Conservation (phyloP, 257 asterid genomes). For the Gynochthodes officinalis region DNA sequence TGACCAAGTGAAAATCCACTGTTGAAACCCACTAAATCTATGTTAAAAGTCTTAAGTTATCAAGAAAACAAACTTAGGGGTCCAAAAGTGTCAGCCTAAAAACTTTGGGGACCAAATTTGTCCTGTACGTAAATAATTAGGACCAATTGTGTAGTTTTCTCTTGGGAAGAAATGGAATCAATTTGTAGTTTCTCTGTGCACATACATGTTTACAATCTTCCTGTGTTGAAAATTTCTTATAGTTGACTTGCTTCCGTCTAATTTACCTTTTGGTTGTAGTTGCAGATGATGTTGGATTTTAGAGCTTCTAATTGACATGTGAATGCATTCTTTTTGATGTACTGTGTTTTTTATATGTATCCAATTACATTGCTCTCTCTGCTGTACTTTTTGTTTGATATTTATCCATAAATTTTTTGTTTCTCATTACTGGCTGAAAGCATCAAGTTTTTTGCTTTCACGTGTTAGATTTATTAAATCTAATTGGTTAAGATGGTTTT, state of each 20-base stretch:
- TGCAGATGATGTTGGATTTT: neutral
- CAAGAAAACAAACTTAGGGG: no score
- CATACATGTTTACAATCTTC: neutral
- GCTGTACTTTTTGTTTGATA: neutral
- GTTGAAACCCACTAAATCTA: no score
- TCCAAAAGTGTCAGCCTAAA: no score
- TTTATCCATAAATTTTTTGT: neutral
- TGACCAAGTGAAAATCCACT: no score
- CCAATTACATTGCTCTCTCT: neutral
- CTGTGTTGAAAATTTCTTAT: neutral
- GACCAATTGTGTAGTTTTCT: no score
- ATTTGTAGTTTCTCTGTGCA: neutral
- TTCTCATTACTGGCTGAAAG: neutral
- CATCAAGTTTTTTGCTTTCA: neutral
- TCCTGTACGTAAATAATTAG: no score
- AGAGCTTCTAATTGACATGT: no score
- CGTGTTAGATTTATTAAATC: neutral
- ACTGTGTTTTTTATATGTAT: neutral
- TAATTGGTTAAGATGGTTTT: conserved; percentile 11
- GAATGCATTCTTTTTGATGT: neutral
- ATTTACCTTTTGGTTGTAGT: neutral
- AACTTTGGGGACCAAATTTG: no score
- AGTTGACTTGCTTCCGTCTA: neutral
- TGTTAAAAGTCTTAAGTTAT: no score
- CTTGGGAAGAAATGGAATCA: neutral